Evolutionary conservation across 2,329 filamentous ascomycete genomes (phyloP), one percentile per base, ranked within the genome.

Genomic region (Salinomyces thailandicus): DNA sequence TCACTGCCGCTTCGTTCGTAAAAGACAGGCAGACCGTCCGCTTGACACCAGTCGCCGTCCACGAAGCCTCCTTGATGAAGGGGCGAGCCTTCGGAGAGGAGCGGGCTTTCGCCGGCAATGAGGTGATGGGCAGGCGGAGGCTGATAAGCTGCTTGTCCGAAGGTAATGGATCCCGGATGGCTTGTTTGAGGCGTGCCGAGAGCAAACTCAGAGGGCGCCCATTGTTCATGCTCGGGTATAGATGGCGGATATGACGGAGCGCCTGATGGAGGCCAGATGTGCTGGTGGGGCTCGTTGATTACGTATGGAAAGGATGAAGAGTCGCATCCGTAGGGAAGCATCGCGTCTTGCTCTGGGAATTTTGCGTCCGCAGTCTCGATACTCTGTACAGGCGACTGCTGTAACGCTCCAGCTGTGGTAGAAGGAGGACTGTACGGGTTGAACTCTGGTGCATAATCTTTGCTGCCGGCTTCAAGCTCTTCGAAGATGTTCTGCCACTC

Each of bases 401-500:
- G 27, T 18, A 29, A 16, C 27, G 19, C 20, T 16, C 18, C 37
- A 12, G 32, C 13, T n/a, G 18, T 8, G 8, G 18, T 8, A 16
- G 34, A 14, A n/a, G 22, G 22, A 29, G 38, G 33, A 27, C 29
- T 33, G n/a, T 28, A 33, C 22, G 33, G 33, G 3, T 16, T n/a
- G 19, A 33, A 41, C 18, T 34, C 35, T 14, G 14, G 18, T 8
- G 28, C n/a, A 9, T 33, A 28, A 11, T 29, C 20, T 11, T 27
- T n/a, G 19, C 34, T 22, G 18, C 29, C 28, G 19, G 20, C 30
- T 4, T 22, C 19, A 17, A 40, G 22, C 28, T 35, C 22, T 8
- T 40, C 34, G 18, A 41, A n/a, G 24, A 37, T 30, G 24, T 34
- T 20, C 19, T 37, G 35, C 38, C 38, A 41, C 20, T 40, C 33